Percentiles rank a stretch among this genome's conserved stretches.
Conservation (phyloP, 129 eudicot genomes). For the Kitagawia praeruptora region DNA sequence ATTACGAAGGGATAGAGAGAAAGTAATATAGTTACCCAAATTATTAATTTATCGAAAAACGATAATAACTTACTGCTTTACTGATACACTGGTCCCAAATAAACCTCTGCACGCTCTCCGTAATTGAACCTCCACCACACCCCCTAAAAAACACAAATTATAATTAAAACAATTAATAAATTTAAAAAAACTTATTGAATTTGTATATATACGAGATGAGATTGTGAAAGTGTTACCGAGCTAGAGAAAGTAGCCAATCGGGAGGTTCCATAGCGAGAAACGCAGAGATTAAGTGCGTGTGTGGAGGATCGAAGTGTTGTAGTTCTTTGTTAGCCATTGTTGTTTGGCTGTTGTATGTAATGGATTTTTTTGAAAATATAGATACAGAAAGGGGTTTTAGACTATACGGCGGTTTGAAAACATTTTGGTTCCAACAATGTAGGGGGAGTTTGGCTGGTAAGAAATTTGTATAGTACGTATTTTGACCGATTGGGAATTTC, state of each 20-base stretch:
- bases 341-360: background rate
- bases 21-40: background rate
- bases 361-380: background rate
- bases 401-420: background rate
- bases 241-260: constrained; percentile 47
- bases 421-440: no score
- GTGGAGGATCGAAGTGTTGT: constrained; percentile 22
- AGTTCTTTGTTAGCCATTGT: constrained; percentile 31
- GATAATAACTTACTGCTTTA: constrained; percentile 35
- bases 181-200: background rate
- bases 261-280: constrained; percentile 88
- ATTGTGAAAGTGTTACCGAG: constrained; percentile 30
- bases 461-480: no score
- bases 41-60: background rate
- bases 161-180: background rate
- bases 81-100: constrained; percentile 58
- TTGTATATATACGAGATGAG: background rate
- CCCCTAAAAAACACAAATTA: constrained; percentile 31
- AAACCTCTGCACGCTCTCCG: constrained; percentile 70
- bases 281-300: constrained; percentile 52
- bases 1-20: background rate
- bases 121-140: constrained; percentile 63
- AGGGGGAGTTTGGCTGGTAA: no score
- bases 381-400: background rate
- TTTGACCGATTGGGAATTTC: no score